Evolutionary conservation across 2,329 filamentous ascomycete genomes (phyloP).

Genomic region (Salinomyces thailandicus): DNA sequence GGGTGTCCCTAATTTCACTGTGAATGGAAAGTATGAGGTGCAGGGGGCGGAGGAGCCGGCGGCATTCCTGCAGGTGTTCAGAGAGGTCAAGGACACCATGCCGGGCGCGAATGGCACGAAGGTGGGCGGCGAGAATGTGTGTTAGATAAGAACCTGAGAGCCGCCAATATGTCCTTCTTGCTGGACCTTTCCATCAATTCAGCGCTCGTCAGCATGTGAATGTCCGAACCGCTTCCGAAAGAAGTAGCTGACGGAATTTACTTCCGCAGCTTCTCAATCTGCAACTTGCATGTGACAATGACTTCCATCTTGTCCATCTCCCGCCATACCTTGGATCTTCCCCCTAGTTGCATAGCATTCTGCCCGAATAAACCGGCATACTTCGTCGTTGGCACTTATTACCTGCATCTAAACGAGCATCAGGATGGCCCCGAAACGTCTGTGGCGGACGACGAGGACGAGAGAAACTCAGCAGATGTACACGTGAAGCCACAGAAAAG

Average conservation of each 20-base stretch:
- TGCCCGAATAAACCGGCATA: constrained; percentile 51
- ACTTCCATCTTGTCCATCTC: constrained; percentile 32
- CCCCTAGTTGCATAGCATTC: constrained; percentile 71
- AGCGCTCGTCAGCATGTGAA: background rate
- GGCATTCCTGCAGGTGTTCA: constrained; percentile 56
- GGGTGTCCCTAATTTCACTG: constrained; percentile 65
- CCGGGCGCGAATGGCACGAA: constrained; percentile 4
- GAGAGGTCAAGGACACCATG: constrained; percentile 43
- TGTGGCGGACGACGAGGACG: constrained; percentile 8
- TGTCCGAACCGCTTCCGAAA: background rate
- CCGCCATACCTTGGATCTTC: constrained; percentile 51
- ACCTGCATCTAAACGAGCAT: constrained; percentile 45
- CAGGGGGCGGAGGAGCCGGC: constrained; percentile 61
- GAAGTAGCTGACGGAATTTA: background rate
- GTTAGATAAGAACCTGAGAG: constrained; percentile 1
- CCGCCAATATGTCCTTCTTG: too few species aligned
- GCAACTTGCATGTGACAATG: constrained; percentile 9
- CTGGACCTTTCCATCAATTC: too few species aligned
- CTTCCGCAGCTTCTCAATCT: background rate
- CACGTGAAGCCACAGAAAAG: constrained; percentile 31
- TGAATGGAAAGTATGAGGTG: constrained; percentile 57
- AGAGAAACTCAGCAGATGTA: background rate
- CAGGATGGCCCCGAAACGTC: background rate
- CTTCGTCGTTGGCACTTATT: constrained; percentile 78
- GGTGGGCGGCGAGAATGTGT: constrained; percentile 11